Conservation (phyloP, 805 yeast genomes). For the Sugiyamaella chiloensis region DNA sequence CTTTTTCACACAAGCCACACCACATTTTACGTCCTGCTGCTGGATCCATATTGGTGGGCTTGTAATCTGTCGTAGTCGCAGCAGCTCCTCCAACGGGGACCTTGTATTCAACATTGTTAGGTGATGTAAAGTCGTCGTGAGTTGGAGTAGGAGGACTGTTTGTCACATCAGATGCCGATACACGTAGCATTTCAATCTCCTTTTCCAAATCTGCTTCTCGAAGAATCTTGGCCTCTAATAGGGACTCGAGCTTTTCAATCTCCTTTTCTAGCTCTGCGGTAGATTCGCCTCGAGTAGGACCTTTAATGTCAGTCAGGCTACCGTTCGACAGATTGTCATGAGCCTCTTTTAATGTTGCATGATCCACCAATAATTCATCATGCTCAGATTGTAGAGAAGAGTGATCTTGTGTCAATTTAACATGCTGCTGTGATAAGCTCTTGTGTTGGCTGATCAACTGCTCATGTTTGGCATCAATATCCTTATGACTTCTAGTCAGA, state of each 20-base stretch:
- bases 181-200: constrained; percentile 21
- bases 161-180: neutral
- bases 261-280: constrained; percentile 24
- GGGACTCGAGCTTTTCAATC: constrained; percentile 28
- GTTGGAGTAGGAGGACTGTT: constrained; percentile 1
- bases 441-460: neutral
- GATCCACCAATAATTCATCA: constrained; percentile 4
- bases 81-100: too few relatives aligned
- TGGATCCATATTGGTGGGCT: constrained; percentile 52
- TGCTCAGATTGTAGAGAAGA: neutral
- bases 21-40: constrained; percentile 72
- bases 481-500: neutral
- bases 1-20: constrained; percentile 92
- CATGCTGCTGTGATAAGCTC: neutral
- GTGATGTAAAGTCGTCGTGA: neutral
- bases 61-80: constrained; percentile 11
- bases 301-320: neutral
- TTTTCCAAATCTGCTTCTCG: constrained; percentile 32
- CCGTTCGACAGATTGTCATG: too few relatives aligned
- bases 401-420: neutral
- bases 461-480: neutral
- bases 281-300: constrained; percentile 17
- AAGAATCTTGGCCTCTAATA: constrained; percentile 28
- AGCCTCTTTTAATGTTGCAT: constrained; percentile 27
- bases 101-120: neutral